Evolutionary conservation across 306 rosid species (phyloP), one percentile per base, ranked within the genome.

Genomic region (Ceratonia siliqua): DNA sequence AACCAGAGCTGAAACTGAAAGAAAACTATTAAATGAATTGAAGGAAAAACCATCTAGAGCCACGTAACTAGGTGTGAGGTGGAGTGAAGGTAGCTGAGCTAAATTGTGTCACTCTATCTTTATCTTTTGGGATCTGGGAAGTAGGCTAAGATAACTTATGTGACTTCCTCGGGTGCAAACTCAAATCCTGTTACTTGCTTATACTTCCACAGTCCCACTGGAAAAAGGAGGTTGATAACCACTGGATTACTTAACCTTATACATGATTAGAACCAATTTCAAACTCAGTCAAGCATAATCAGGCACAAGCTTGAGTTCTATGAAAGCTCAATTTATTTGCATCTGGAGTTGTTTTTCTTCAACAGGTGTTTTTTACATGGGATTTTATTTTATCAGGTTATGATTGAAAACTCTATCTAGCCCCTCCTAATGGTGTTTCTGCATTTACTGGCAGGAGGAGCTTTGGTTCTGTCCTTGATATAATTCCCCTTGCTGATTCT

Each of bases 401-500:
- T 62, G 41, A 46, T 43, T 61, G 63, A 62, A 72, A 22, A 61
- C 49, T 28, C 6, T 10, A 25, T 46, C 35, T 45, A 46, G 32
- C 52, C 52, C 14, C 59, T 53, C 63, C 45, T 80, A 74, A 82
- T 67, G 66, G 32, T 70, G 24, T 77, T 27, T 64, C 38, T 68
- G 57, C 28, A 68, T 73, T 70, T 45, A 55, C 73, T 57, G 54
- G 61, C 89, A 89, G 98, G 91, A 91, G 89, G 87, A 89, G 88
- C 73, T 94, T 91, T 67, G 97, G 98, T 73, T 87, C 89, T 2
- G 95, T 91, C 41, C 90, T 92, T 43, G 98, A 89, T 48, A 72
- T 95, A 20, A 75, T 90, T 22, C 94, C 99, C 24, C 89, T 95
- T 36, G 97, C 98, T 18, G 97, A 95, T 68, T 79, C 97, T 15